Percentiles rank a stretch among this genome's conserved stretches.
phyloP scores from a whole-genome alignment of 305 asterid genomes.

The Solanum hybrid region DNA sequence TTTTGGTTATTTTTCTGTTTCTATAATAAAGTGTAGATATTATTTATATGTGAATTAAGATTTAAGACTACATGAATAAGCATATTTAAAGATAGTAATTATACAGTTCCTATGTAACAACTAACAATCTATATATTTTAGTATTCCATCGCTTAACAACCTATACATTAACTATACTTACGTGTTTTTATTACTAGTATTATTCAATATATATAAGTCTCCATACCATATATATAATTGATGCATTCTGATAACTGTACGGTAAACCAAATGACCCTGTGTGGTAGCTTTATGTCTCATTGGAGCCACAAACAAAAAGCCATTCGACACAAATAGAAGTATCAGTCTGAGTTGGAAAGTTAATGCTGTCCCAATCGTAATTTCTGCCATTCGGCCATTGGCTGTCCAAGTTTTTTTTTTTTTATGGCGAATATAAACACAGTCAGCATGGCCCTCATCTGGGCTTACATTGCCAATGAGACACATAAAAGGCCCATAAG shows the following conservation, averaged over 20 bases:
- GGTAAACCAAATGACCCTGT: not conserved
- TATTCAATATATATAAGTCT: not conserved
- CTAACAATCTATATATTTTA: not conserved
- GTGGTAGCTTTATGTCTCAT: not conserved
- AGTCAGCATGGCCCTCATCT: not conserved
- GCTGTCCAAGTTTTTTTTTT: not conserved
- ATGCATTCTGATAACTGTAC: not conserved
- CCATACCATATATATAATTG: not conserved
- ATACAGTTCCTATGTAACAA: not conserved
- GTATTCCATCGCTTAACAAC: not conserved
- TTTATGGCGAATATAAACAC: not conserved
- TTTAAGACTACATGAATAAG: not conserved
- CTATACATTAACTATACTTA: not conserved
- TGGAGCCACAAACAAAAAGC: not conserved
- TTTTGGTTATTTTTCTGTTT: not conserved
- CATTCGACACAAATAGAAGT: not conserved
- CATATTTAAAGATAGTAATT: not conserved
- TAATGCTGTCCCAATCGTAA: not conserved
- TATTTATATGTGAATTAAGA: not conserved
- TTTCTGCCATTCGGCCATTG: not conserved
- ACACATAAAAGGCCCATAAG: not conserved
- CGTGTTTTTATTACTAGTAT: not conserved
- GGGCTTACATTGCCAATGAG: constrained; percentile 4
- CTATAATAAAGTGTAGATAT: not conserved
- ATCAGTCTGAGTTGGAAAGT: not conserved